These are phyloP conservation scores for Blastomyces parvus DNA, from an alignment of 2,329 filamentous ascomycete genomes.

Conservation along the genomic window DNA sequence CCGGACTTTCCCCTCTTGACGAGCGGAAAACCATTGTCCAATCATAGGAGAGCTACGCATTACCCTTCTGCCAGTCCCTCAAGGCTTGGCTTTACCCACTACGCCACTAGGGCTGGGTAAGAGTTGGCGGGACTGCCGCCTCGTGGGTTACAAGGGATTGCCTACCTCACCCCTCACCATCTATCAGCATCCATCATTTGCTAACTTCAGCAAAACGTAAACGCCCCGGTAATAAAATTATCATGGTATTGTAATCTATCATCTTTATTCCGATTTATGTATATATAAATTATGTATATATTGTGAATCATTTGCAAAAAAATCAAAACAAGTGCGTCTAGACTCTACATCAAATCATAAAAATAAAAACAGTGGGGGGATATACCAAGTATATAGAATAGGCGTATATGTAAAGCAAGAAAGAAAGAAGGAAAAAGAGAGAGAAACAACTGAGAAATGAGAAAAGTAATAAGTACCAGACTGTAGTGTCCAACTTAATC, in stretches of 20 bases:
- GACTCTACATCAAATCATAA: not conserved
- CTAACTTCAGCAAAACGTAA: not conserved
- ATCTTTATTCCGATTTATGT: not conserved
- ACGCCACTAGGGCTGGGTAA: not conserved
- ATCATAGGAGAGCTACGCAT: slow-evolving; percentile 18
- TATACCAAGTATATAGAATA: not conserved
- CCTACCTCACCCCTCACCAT: too few relatives aligned
- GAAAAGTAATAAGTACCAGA: not conserved
- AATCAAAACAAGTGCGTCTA: not conserved
- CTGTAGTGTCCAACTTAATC: too few relatives aligned
- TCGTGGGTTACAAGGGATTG: not conserved
- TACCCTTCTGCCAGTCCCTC: slow-evolving; percentile 18
- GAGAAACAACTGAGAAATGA: not conserved
- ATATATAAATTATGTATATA: not conserved
- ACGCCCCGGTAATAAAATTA: not conserved
- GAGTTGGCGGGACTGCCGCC: not conserved
- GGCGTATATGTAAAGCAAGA: not conserved
- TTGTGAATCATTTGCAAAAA: not conserved
- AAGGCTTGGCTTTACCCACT: not conserved
- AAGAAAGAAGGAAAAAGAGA: not conserved
- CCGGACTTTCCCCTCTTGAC: not conserved
- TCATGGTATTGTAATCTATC: not conserved
- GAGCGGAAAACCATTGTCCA: slow-evolving; percentile 3
- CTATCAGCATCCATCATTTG: too few relatives aligned
- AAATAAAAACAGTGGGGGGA: not conserved